Evolutionary conservation across 495 filamentous ascomycete genomes (phyloP), one percentile per base, ranked within the genome.

Genomic region (Penicillium taxi): DNA sequence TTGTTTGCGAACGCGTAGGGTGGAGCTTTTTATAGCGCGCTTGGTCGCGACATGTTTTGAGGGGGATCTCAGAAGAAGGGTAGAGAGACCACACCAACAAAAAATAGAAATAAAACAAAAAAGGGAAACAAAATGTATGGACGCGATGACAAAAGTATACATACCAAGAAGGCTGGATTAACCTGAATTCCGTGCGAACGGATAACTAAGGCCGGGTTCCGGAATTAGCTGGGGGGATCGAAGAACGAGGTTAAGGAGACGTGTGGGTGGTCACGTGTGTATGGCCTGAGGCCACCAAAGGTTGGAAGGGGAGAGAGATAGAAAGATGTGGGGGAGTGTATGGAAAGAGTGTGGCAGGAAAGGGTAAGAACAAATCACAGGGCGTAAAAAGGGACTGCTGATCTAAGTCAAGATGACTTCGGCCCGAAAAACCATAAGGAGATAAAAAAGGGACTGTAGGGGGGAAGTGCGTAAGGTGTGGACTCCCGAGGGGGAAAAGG

Each of bases 91-190:
- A 34, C 16, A 17, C 38, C 25, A 37, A 15, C 13, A 22, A 26
- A 37, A 16, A 32, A 29, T 22, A 20, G 26, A 30, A 32, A 11
- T 9, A 1, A 14, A 14, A 16, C 18, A 42, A 25, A 15, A 25
- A 13, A 11, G 18, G 12, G 4, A n/a, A n/a, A n/a, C n/a, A n/a
- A n/a, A n/a, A n/a, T n/a, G 3, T 8, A 26, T 22, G 22, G 22
- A 16, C 37, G 18, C 24, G 37, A 42, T 31, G 48, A 21, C 30
- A 36, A 44, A 39, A 31, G 37, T 43, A 38, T 60, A 69, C 66
- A 60, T 69, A 69, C 66, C 62, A 63, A 69, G 59, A 61, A 67
- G 61, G 61, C 52, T 67, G 62, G 62, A 59, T 50, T 48, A n/a
- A 60, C 54, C 46, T 59, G 57, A 59, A 60, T 61, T 64, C 59